Evolutionary conservation across 2,329 filamentous ascomycete species (phyloP), one percentile per base, ranked within the genome.

Genomic region (Cladosporium cucumerinum): DNA sequence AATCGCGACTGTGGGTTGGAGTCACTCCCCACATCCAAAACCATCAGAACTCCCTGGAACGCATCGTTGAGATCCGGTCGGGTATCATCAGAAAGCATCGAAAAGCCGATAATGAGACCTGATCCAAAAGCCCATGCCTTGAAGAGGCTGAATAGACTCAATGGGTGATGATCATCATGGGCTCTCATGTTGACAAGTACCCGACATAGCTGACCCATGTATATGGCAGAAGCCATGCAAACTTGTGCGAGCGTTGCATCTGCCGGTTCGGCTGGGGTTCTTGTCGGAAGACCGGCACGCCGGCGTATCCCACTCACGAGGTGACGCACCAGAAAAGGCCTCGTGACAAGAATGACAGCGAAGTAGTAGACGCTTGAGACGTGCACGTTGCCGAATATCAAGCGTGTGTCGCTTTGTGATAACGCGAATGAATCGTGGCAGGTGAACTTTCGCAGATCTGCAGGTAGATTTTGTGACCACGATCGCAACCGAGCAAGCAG

Each of bases 121-220:
- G 51, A 54, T 11, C 51, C 51, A 12, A 54, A 54, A 21, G 51
- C 51, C 51, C 51, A 54, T 32, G 51, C 51, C 12, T 54, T 54
- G 51, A 54, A 54, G n/a, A 54, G 51, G n/a, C 51, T 54, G 28
- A 54, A 30, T 10, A 54, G 51, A 54, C 51, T n/a, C n/a, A 54
- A 32, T 11, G 51, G 51, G n/a, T 54, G 51, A 28, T 28, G 51
- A n/a, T 54, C 51, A 8, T 54, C 51, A 6, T 54, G 51, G 3
- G 51, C 51, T 32, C 51, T 54, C 28, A 54, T 54, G 10, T 54
- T 54, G 51, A 23, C 51, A 32, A 54, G 51, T 21, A 54, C 25
- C 18, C 51, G 51, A 32, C 51, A 54, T n/a, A 54, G 25, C 26
- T 54, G 51, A 12, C 51, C 51, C 51, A 54, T 54, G 11, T 54